A percentile compares a stretch with the other conserved stretches of the same genome.
Conservation (phyloP, 2,329 filamentous ascomycete species). For the Ophiostoma piceae region DNA sequence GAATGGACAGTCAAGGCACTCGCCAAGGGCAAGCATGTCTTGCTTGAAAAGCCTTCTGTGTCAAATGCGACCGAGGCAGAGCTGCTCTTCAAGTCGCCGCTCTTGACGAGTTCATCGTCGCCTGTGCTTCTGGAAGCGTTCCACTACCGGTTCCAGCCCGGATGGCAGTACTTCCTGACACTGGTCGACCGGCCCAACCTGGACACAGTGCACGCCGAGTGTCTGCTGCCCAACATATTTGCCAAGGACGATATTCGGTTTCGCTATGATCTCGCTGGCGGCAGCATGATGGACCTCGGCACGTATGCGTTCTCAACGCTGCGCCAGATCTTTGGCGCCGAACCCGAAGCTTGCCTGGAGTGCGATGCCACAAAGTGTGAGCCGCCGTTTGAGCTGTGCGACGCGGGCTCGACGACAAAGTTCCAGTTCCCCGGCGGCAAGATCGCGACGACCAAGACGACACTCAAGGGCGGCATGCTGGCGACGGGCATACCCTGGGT, state of each 20-base stretch:
- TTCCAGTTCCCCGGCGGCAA: constrained; percentile 40
- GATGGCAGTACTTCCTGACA: constrained; percentile 40
- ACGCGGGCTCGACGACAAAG: constrained; percentile 35
- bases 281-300: constrained; percentile 37
- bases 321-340: constrained; percentile 37
- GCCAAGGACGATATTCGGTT: constrained; percentile 38
- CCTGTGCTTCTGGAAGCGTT: constrained; percentile 51
- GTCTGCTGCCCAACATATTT: constrained; percentile 35
- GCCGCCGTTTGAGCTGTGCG: constrained; percentile 33
- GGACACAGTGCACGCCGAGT: constrained; percentile 32
- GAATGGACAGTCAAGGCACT: constrained; percentile 48
- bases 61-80: constrained; percentile 43
- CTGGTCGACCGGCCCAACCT: constrained; percentile 39
- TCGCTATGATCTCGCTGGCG: constrained; percentile 24
- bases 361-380: constrained; percentile 33
- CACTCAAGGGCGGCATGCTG: constrained; percentile 16
- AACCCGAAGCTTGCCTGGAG: constrained; percentile 38
- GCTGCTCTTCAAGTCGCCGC: constrained; percentile 40
- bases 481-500: background rate
- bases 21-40: constrained; percentile 48
- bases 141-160: constrained; percentile 48
- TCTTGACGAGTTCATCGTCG: constrained; percentile 30
- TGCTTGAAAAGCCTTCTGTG: constrained; percentile 51
- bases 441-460: constrained; percentile 32
- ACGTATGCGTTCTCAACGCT: constrained; percentile 37